Base-by-base conservation (phyloP, 2,329 filamentous ascomycete genomes). In the Aureobasidium mangrovei region DNA sequence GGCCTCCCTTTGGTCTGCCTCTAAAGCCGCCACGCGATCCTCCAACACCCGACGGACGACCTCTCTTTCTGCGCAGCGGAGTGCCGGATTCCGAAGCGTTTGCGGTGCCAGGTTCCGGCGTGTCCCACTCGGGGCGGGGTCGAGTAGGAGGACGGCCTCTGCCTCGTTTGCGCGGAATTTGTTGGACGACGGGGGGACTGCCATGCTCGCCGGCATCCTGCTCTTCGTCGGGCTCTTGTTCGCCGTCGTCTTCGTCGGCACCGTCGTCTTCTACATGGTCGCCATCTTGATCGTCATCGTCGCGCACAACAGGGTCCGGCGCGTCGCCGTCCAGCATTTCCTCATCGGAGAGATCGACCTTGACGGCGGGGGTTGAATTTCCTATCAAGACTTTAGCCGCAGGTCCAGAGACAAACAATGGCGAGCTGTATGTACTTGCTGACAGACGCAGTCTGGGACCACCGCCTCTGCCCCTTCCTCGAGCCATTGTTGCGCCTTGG, bases 71-170 rank as follows among this genome's bases (percentile, higher is more conserved):
- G 61, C 74, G 74, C 58, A 70, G 66, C 10, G 75, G 75, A 3
- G 74, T 77, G 41, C 74, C 74, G 28, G 68, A 69, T 54, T 77
- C 74, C 9, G 73, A 75, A 18, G 59, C 68, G 36, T 69, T 68
- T 52, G 74, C 74, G 27, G 74, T 71, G 35, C 70, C 69, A 39
- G 75, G 75, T 41, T 77, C 76, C 42, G 80, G 78, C 24, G 75
- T 72, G 65, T 91, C 84, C 82, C 86, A 91, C 66, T 89, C 88
- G 3, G 88, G 82, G 0, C 86, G 87, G 47, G 83, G 80, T 67
- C 90, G 91, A 77, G 93, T 94, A 0, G 89, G 88, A 2, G 89
- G 89, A 9, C 90, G 82, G 24, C 90, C 90, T 61, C 79, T 77
- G 69, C 87, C 87, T 64, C 85, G 81, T 53, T 54, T 59, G 38